Conservation (phyloP, 495 filamentous ascomycete genomes). For the Penicillium taxi region DNA sequence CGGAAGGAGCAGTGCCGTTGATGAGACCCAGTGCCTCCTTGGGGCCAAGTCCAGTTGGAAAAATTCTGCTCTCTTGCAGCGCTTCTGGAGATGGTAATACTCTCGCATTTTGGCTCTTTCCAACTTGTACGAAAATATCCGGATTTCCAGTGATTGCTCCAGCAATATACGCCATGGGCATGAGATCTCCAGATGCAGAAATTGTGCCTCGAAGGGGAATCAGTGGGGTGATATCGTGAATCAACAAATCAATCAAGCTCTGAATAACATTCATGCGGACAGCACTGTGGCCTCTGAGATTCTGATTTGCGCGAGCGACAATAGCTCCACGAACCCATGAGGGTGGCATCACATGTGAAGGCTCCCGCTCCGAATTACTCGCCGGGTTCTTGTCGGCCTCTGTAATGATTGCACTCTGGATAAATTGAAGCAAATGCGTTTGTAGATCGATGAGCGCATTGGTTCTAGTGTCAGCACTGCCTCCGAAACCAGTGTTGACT, state of each 20-base stretch:
- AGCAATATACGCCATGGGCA: constrained; percentile 27
- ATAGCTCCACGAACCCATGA: constrained; percentile 50
- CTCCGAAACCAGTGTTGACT: constrained; percentile 63
- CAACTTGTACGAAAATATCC: constrained; percentile 10
- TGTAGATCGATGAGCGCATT: constrained; percentile 40
- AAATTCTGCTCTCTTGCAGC: constrained; percentile 6
- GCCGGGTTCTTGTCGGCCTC: constrained; percentile 16
- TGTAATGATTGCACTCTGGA: constrained; percentile 44
- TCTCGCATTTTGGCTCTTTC: constrained; percentile 8
- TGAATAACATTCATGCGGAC: constrained; percentile 44
- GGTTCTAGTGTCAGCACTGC: constrained; percentile 50
- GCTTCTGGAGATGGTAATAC: constrained; percentile 11
- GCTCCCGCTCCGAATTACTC: constrained; percentile 12
- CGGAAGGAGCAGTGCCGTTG: constrained; percentile 57
- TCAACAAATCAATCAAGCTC: constrained; percentile 32
- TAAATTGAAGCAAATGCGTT: constrained; percentile 43
- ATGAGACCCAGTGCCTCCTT: constrained; percentile 55
- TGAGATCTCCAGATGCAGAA: constrained; percentile 61
- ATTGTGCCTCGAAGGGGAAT: constrained; percentile 47
- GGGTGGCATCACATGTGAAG: constrained; percentile 35
- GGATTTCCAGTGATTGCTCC: constrained; percentile 10
- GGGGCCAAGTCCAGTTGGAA: constrained; percentile 12
- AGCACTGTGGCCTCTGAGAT: constrained; percentile 50
- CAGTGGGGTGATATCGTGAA: constrained; percentile 41
- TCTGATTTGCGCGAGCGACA: constrained; percentile 48